Base-by-base conservation (phyloP, 805 yeast species). In the Maudiozyma serrabonitensis region DNA sequence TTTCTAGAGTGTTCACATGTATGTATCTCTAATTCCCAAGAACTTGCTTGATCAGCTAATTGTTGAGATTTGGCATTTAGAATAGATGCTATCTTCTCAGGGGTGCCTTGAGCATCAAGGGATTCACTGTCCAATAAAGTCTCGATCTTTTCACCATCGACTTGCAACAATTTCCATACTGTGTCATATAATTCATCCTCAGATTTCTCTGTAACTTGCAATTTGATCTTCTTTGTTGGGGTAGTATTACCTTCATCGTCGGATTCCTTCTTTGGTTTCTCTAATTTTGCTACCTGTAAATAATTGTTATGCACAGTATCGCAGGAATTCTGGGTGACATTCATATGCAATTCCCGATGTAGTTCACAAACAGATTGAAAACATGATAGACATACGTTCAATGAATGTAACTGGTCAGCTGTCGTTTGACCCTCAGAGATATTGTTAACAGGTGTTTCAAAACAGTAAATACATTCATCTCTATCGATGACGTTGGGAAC, bases 381-480 rank as follows among this genome's bases (percentile, higher is more conserved):
- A 56, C 95, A 83, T 1, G 69, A 56, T 46, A 93, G 69, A 54
- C 96, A 90, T 13, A 90, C 78, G 59, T 85, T 90, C 16, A 91
- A 63, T 1, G 57, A 52, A 50, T 62, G 65, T 12, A 21, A 21
- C n/a, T 23, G n/a, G 25, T 23, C 42, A 23, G 25, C n/a, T 68
- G 46, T 74, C 68, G 47, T 70, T 19, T 21, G 13, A 19, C 25
- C 19, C 3, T 40, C 26, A 13, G 44, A 46, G 13, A 31, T 28
- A 1, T 57, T 54, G 45, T 75, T 77, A 46, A 69, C 68, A 4
- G 87, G 78, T 0, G 87, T 80, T 52, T 82, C 91, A 61, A 84
- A 91, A 47, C 90, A 84, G 67, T 78, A 91, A 70, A 85, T 84
- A 62, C 97, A 90, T 56, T 89, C 96, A 69, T 91, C 97, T 61